phyloP scores from a whole-genome alignment of 768 basidiomycete species.

The Auricularia cornea region DNA sequence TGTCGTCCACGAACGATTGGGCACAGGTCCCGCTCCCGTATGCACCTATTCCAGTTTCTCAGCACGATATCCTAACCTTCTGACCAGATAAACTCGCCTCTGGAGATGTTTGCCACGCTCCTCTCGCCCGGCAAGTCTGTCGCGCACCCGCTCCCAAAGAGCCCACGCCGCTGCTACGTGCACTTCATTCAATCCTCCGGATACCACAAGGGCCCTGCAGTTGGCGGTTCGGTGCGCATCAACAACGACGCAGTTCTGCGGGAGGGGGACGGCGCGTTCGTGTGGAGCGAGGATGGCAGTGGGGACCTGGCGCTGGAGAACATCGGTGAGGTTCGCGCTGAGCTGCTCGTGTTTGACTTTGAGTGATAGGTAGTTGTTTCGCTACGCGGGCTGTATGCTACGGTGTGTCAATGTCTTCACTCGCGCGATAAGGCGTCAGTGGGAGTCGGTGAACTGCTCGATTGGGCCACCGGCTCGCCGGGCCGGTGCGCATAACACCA shows the following conservation, averaged over 20 bases:
- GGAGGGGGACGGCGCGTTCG: constrained; percentile 86
- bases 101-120: constrained; percentile 69
- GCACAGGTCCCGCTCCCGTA: constrained; percentile 72
- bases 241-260: constrained; percentile 40
- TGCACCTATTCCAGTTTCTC: no score
- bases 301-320: constrained; percentile 42
- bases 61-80: no score
- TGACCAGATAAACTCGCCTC: constrained; percentile 35
- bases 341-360: constrained; percentile 79
- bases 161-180: constrained; percentile 54
- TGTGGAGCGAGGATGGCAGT: constrained; percentile 37
- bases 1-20: constrained; percentile 42
- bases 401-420: neutral
- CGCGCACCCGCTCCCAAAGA: constrained; percentile 37
- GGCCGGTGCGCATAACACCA: no score
- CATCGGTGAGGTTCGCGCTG: constrained; percentile 54
- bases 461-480: no score
- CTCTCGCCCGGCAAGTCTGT: constrained; percentile 49
- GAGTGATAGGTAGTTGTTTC: constrained; percentile 29
- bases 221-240: constrained; percentile 52
- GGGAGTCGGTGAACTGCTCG: no score
- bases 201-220: constrained; percentile 51
- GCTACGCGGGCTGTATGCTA: neutral
- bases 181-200: constrained; percentile 83
- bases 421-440: neutral